These are phyloP conservation scores for Apiotrichum akiyoshidainum DNA, from an alignment of 1,284 basidiomycete species.

Conservation along the genomic window DNA sequence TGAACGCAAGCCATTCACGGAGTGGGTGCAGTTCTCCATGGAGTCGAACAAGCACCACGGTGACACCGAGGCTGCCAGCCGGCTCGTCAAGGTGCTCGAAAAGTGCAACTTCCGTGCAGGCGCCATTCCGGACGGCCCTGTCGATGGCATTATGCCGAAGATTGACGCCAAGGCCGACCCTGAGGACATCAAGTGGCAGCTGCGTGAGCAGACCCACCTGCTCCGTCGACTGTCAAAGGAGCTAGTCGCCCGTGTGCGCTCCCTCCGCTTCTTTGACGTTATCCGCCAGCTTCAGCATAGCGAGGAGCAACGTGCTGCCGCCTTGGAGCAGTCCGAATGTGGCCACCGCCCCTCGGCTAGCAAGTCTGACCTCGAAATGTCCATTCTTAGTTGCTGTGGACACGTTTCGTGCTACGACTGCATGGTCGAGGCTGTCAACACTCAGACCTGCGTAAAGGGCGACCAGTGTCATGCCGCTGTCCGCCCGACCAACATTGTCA, in stretches of 20 bases:
- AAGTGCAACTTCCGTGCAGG: conserved; percentile 39
- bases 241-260: conserved; percentile 79
- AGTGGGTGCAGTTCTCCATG: conserved; percentile 35
- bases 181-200: conserved; percentile 67
- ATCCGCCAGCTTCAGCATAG: conserved; percentile 83
- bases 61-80: conserved; percentile 55
- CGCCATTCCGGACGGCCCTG: conserved; percentile 25
- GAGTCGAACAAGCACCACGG: conserved; percentile 57
- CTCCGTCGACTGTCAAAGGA: conserved; percentile 80
- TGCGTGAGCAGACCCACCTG: conserved; percentile 80
- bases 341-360: conserved; percentile 50
- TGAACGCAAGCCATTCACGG: conserved; percentile 39
- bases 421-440: conserved; percentile 66
- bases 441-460: conserved; percentile 75
- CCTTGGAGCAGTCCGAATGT: conserved; percentile 33
- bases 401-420: conserved; percentile 77
- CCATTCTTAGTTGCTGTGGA: conserved; percentile 83
- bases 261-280: conserved; percentile 82
- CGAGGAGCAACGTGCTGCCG: conserved; percentile 53
- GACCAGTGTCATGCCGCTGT: conserved; percentile 67
- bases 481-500: conserved; percentile 74
- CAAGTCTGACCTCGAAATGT: conserved; percentile 64
- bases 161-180: conserved; percentile 29
- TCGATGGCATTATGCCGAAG: conserved; percentile 45
- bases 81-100: conserved; percentile 50